Evolutionary conservation across 495 filamentous ascomycete species (phyloP).

Genomic region (Neurospora hispaniola): DNA sequence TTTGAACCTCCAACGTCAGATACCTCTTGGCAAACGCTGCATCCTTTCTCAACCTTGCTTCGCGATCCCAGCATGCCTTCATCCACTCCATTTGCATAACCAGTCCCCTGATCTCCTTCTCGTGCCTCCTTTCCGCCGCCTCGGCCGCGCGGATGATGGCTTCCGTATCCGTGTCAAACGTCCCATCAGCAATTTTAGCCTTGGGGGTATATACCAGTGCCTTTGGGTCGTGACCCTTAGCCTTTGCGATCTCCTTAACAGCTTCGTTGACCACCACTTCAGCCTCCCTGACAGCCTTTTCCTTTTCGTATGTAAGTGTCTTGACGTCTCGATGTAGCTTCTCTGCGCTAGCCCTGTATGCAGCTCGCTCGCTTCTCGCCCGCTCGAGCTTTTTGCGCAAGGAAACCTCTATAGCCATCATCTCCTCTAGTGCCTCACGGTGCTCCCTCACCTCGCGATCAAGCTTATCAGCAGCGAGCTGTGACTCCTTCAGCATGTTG

Average conservation of each 20-base stretch:
- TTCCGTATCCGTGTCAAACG: constrained; percentile 18
- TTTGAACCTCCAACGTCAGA: constrained; percentile 67
- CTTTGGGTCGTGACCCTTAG: neutral
- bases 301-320: constrained; percentile 27
- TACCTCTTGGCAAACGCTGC: constrained; percentile 72
- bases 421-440: constrained; percentile 24
- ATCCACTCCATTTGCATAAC: constrained; percentile 86
- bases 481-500: constrained; percentile 55
- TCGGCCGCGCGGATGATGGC: constrained; percentile 41
- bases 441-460: constrained; percentile 33
- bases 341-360: constrained; percentile 32
- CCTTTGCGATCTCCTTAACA: neutral
- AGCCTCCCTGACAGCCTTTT: constrained; percentile 19
- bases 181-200: constrained; percentile 3
- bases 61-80: constrained; percentile 62
- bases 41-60: constrained; percentile 66
- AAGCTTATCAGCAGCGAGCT: constrained; percentile 40
- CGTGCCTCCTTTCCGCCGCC: constrained; percentile 50
- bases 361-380: constrained; percentile 32
- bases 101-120: constrained; percentile 72
- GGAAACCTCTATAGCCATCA: constrained; percentile 19
- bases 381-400: constrained; percentile 38
- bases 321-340: constrained; percentile 32
- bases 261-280: constrained; percentile 10
- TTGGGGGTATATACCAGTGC: neutral